Conservation (phyloP, 2,329 filamentous ascomycete species). For the Hyphodiscus sp. region DNA sequence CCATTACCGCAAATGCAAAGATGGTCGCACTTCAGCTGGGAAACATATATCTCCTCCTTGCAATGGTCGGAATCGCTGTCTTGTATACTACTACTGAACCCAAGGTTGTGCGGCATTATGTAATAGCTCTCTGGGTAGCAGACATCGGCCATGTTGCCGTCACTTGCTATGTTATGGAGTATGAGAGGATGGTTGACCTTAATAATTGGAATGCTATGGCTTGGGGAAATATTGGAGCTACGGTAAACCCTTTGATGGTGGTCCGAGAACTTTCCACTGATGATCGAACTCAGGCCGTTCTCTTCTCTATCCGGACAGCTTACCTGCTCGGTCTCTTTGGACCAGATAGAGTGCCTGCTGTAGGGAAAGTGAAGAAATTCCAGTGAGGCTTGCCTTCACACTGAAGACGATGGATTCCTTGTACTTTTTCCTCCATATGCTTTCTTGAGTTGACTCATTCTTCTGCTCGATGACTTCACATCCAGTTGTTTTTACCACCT, state of each 20-base stretch:
- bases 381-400: background rate
- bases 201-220: slow-evolving; percentile 60
- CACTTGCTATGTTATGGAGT: slow-evolving; percentile 53
- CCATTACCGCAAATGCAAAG: slow-evolving; percentile 32
- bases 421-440: background rate
- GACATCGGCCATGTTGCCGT: slow-evolving; percentile 63
- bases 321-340: slow-evolving; percentile 58
- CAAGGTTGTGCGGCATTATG: slow-evolving; percentile 59
- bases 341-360: slow-evolving; percentile 27
- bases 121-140: slow-evolving; percentile 56
- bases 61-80: slow-evolving; percentile 56
- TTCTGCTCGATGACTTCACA: too few relatives aligned
- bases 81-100: slow-evolving; percentile 58
- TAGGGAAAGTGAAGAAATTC: slow-evolving; percentile 3
- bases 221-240: slow-evolving; percentile 67
- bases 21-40: slow-evolving; percentile 39
- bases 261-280: background rate
- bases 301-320: slow-evolving; percentile 49
- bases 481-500: too few relatives aligned
- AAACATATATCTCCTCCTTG: slow-evolving; percentile 62
- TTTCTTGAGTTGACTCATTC: background rate
- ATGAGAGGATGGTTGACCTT: slow-evolving; percentile 45
- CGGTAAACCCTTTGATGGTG: slow-evolving; percentile 35
- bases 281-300: slow-evolving; percentile 36
- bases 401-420: background rate